phyloP scores from a whole-genome alignment of 768 basidiomycete genomes.

The Suillus ampliporus region DNA sequence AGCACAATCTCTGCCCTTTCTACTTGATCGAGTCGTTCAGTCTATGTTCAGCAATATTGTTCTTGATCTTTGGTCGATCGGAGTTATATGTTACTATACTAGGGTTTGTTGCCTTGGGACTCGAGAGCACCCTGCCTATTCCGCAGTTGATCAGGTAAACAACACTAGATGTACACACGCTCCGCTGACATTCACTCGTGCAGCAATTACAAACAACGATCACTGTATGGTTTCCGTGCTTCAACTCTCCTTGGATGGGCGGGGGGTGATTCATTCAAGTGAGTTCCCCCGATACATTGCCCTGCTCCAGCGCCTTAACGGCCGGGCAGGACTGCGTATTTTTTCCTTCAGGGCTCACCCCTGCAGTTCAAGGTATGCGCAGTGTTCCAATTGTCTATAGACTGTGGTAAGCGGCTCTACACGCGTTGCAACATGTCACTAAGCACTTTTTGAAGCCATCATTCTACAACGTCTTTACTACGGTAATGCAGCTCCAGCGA shows the following conservation, averaged over 20 bases:
- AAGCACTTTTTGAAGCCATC: conserved; percentile 56
- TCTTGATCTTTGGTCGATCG: conserved; percentile 74
- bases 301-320: conserved; percentile 22
- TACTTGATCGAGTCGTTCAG: conserved; percentile 31
- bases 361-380: conserved; percentile 85
- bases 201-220: conserved; percentile 81
- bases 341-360: conserved; percentile 74
- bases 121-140: conserved; percentile 87
- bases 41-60: conserved; percentile 73
- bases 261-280: conserved; percentile 89
- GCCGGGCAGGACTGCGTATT: conserved; percentile 69
- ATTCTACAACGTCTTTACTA: conserved; percentile 76
- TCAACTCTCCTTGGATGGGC: conserved; percentile 85
- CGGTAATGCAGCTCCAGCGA: conserved; percentile 67
- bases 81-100: conserved; percentile 63
- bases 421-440: conserved; percentile 14
- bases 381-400: conserved; percentile 82
- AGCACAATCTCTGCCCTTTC: conserved; percentile 13
- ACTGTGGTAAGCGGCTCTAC: conserved; percentile 59
- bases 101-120: conserved; percentile 79
- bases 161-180: background rate
- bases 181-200: conserved; percentile 9
- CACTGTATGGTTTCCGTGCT: conserved; percentile 83
- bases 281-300: conserved; percentile 26
- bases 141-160: conserved; percentile 79